Base-by-base conservation (phyloP, 345 rosid species). In the Arabis alpina region DNA sequence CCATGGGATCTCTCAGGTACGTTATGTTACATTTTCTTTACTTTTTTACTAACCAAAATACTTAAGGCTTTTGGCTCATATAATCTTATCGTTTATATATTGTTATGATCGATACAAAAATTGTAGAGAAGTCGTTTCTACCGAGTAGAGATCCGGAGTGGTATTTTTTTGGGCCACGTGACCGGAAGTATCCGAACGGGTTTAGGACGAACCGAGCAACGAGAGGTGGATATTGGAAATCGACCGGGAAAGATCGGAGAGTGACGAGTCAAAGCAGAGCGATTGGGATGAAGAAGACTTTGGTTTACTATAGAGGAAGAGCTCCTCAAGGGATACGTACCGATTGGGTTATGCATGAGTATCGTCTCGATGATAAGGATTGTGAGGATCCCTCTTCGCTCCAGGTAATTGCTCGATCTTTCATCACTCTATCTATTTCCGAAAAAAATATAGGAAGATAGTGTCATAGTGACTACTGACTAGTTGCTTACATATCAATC, bases 291-390 rank as follows among this genome's bases (percentile, higher is more conserved):
- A 92, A 92, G 83, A 92, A 92, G 77, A 92, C 98, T 0, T 59
- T 92, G 82, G 98, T 92, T 63, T 92, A 92, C 63, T 92, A 92
- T 76, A 44, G 76, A 74, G 98, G 98, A 5, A 82, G 98, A 50
- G 98, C 98, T 58, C 98, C 98, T 57, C 98, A 92, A 25, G 98
- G 98, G 7, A 75, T 87, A 0, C 72, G 98, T 71, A 92, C 98
- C 1, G 91, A 92, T 43, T 90, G 97, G 98, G 93, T 92, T 0
- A 92, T 92, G 98, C 98, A 92, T 53, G 98, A 92, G 62, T 92
- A 92, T 75, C 91, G 97, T 51, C 95, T 92, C 4, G 90, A 88
- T 28, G 98, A 92, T 61, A 92, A 88, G 37, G 95, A 92, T 37
- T 88, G 77, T 15, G 96, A 90, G 1, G 98, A 92, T 54, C 75